These are phyloP conservation scores for Rosa chinensis DNA, from an alignment of 306 rosid genomes.

Conservation along the genomic window DNA sequence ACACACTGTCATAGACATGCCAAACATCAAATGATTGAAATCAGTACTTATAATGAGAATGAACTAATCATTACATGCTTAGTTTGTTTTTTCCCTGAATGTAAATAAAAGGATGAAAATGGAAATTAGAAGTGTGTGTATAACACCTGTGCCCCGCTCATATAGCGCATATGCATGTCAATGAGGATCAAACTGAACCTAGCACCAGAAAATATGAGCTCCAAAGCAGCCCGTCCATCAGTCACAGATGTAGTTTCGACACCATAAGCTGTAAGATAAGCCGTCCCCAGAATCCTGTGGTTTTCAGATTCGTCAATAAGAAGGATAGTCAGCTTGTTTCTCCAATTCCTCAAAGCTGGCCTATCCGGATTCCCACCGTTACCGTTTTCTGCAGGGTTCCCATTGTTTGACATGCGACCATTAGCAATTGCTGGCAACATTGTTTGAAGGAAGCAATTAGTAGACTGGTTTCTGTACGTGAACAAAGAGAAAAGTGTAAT, in stretches of 20 bases:
- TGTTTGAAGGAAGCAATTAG: background rate
- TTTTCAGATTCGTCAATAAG: constrained; percentile 10
- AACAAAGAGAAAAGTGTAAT: background rate
- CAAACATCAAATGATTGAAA: background rate
- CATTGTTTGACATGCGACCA: too few species aligned
- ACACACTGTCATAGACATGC: constrained; percentile 15
- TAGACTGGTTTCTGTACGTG: background rate
- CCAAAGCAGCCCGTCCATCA: constrained; percentile 23
- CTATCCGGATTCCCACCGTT: background rate
- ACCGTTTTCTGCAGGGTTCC: background rate
- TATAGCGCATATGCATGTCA: constrained; percentile 2
- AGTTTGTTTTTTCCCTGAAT: background rate
- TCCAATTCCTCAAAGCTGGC: constrained; percentile 10
- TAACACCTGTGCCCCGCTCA: constrained; percentile 19
- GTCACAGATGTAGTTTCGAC: constrained; percentile 16
- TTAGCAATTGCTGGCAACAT: background rate
- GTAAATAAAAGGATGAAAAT: background rate
- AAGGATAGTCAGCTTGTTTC: constrained; percentile 18
- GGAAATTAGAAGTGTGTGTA: background rate
- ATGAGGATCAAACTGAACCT: constrained; percentile 24
- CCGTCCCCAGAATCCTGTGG: background rate
- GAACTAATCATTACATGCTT: background rate
- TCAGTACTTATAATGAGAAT: background rate
- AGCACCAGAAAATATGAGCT: constrained; percentile 18
- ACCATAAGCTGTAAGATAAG: constrained; percentile 7